phyloP scores from a whole-genome alignment of 306 rosid species.

The Senna siamea region DNA sequence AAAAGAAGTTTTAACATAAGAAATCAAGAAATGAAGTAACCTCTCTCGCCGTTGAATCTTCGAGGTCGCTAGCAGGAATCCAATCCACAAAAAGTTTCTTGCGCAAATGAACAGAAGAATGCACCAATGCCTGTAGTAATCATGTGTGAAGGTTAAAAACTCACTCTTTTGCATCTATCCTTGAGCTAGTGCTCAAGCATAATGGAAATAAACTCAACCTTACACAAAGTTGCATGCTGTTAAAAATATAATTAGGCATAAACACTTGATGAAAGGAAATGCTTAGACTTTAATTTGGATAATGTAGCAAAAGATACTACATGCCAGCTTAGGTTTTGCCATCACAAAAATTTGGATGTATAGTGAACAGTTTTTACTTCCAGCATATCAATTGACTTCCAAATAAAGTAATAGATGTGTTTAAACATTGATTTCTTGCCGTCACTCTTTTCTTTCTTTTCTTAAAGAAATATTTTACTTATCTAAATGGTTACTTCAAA shows the following conservation, averaged over 20 bases:
- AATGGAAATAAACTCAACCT: conserved; percentile 15
- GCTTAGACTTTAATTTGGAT: neutral
- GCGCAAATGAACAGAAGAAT: conserved; percentile 72
- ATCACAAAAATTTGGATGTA: neutral
- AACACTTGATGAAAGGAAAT: conserved; percentile 13
- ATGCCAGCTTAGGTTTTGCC: neutral
- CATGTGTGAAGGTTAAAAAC: conserved; percentile 20
- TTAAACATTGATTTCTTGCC: neutral
- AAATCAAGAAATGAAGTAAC: conserved; percentile 45
- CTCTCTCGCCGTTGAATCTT: conserved; percentile 63
- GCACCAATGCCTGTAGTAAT: conserved; percentile 74
- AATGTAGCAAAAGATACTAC: neutral
- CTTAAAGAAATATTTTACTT: neutral
- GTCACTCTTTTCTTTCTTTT: neutral
- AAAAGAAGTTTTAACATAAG: neutral
- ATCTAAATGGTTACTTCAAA: no score
- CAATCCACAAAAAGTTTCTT: conserved; percentile 77
- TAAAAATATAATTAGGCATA: conserved; percentile 5
- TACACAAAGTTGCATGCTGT: neutral
- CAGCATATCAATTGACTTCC: neutral
- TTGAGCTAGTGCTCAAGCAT: neutral
- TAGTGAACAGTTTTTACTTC: neutral
- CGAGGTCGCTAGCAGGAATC: conserved; percentile 78
- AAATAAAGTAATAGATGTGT: neutral
- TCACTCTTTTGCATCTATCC: conserved; percentile 13